phyloP scores from a whole-genome alignment of 257 asterid species.

The Solanum pinnatisectum region DNA sequence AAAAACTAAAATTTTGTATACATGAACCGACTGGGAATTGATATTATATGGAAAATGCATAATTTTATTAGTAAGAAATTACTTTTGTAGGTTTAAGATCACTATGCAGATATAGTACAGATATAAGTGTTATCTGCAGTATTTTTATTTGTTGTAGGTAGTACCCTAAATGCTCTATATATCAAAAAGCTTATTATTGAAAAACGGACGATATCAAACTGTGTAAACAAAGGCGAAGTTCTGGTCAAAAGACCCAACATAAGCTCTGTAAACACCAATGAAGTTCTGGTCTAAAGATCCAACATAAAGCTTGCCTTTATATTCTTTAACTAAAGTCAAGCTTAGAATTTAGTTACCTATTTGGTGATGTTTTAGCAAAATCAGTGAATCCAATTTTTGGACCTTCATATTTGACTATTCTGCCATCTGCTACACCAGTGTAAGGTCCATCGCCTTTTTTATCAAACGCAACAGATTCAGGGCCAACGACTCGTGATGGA shows the following conservation, averaged over 20 bases:
- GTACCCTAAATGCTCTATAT: not conserved
- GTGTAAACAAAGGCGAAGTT: no score
- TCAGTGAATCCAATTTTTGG: no score
- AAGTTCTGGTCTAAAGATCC: not conserved
- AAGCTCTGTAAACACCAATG: not conserved
- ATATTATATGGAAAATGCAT: not conserved
- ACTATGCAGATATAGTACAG: not conserved
- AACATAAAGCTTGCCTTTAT: not conserved
- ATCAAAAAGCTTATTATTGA: not conserved
- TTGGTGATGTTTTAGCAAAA: no score
- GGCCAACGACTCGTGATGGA: conserved; percentile 14
- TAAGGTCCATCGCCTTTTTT: conserved; percentile 20
- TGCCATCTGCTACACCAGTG: conserved; percentile 41
- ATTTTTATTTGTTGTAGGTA: not conserved
- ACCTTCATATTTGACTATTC: conserved; percentile 11
- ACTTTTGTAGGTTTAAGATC: not conserved
- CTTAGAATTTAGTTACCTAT: no score
- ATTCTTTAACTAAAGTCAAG: not conserved
- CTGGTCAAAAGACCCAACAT: no score
- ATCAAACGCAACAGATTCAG: conserved; percentile 27
- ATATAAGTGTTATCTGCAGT: not conserved
- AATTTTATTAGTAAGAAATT: not conserved
- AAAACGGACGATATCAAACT: not conserved
- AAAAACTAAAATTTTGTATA: not conserved
- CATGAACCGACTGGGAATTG: not conserved